phyloP scores from a whole-genome alignment of 2,329 filamentous ascomycete species.

The Teratosphaeriaceae sp. region DNA sequence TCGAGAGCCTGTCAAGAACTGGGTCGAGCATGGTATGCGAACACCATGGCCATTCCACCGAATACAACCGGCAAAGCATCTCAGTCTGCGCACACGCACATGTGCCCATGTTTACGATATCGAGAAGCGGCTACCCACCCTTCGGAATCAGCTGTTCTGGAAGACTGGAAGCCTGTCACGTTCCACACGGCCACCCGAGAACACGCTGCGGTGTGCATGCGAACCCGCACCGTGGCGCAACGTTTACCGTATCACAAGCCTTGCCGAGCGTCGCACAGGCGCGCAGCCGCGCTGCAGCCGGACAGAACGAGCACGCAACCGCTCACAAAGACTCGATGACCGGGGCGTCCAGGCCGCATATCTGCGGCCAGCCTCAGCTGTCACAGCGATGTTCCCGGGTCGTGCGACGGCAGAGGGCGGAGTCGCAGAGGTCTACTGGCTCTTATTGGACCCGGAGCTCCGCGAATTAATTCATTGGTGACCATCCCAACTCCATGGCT shows the following conservation, averaged over 20 bases:
- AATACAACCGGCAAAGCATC: too few species aligned
- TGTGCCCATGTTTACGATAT: neutral
- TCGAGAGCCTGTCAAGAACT: too few species aligned
- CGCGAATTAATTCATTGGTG: slow-evolving; percentile 1
- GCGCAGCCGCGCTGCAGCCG: neutral
- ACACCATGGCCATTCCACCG: too few species aligned
- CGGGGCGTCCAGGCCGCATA: too few species aligned
- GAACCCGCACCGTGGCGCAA: too few species aligned
- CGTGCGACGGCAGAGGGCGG: neutral
- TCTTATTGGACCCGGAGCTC: neutral
- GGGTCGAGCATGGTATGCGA: too few species aligned
- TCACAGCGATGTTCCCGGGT: neutral
- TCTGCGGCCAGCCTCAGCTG: neutral
- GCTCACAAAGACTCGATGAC: neutral
- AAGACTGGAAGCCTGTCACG: neutral
- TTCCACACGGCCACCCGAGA: neutral
- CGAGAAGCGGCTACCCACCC: neutral
- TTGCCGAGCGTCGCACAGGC: neutral
- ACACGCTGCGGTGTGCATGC: too few species aligned
- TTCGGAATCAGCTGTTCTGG: neutral
- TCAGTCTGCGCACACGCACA: too few species aligned
- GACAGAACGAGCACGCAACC: neutral
- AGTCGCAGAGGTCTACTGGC: neutral
- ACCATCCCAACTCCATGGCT: neutral
- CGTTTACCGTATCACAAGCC: slow-evolving; percentile 4